Percentiles rank a stretch among this genome's conserved stretches.
phyloP scores from a whole-genome alignment of 164 flowering plant species.

The Dillenia turbinata region DNA sequence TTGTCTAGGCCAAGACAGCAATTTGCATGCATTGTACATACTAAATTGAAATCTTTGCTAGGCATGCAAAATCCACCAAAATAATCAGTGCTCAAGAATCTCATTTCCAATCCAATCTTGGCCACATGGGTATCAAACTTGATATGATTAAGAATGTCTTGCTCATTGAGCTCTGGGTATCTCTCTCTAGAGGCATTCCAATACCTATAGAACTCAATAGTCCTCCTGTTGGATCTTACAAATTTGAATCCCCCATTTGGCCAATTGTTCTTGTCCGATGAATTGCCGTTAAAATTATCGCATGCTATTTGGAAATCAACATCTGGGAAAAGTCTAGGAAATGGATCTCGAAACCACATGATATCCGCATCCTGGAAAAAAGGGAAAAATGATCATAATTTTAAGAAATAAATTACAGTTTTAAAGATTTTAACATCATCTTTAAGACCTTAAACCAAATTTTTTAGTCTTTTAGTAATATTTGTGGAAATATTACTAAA shows the following conservation, averaged over 20 bases:
- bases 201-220: slow-evolving; percentile 26
- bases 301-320: slow-evolving; percentile 38
- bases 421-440: no score
- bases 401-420: no score
- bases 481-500: neutral
- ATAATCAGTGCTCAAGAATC: slow-evolving; percentile 28
- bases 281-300: slow-evolving; percentile 21
- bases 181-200: slow-evolving; percentile 20
- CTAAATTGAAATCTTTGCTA: slow-evolving; percentile 29
- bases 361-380: slow-evolving; percentile 30
- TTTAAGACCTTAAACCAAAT: no score
- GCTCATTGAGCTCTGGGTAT: slow-evolving; percentile 23
- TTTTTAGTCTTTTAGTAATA: no score
- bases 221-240: slow-evolving; percentile 19
- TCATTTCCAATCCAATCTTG: slow-evolving; percentile 15
- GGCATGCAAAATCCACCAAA: slow-evolving; percentile 36
- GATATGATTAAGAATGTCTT: slow-evolving; percentile 31
- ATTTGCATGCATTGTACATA: slow-evolving; percentile 41
- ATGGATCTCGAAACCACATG: slow-evolving; percentile 38
- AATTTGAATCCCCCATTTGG: slow-evolving; percentile 31
- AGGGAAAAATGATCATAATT: neutral
- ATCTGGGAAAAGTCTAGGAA: slow-evolving; percentile 12
- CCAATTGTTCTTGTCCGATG: slow-evolving; percentile 9
- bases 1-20: slow-evolving; percentile 29
- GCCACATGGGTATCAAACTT: slow-evolving; percentile 8